Evolutionary conservation across 345 rosid genomes (phyloP), one percentile per base, ranked within the genome.

Genomic region (Iberis pinnata): DNA sequence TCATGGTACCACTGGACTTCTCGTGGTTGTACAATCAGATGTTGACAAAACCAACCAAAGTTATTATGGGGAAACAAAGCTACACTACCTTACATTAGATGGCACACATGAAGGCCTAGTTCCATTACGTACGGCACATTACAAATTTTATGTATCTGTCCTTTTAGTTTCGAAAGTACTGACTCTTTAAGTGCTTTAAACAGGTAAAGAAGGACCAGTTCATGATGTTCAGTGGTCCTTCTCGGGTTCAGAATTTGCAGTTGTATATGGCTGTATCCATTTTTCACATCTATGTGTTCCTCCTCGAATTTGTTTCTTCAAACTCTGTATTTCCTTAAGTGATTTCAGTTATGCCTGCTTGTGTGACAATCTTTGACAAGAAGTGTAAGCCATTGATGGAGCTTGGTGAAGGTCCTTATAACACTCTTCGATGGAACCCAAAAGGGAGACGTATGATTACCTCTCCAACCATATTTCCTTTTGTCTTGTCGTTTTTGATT

Each of bases 191-290:
- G 64, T 56, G 12, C 55, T 27, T 55, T 67, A 43, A n/a, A 51
- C 83, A 87, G 98, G 98, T 65, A 90, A 87, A 68, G 98, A 90
- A 64, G 98, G 98, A 41, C 98, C 98, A 18, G 61, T 90, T 72
- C 96, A 90, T 68, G 96, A 90, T 74, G 98, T 87, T 70, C 98
- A 82, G 49, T 90, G 98, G 98, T 90, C 98, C 12, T 61, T 56
- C 54, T 82, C 88, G 40, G 98, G 98, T 53, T 79, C 77, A 56
- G 84, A 90, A 67, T 90, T 90, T 73, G 96, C 96, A 53, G 96
- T 87, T 69, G 92, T 83, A 61, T 90, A 90, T 74, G 96, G 98
- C 27, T 90, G 96, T 90, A 90, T 90, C 96, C 98, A n/a, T 80
- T 77, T 61, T 45, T 22, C 51, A 37, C 35, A 3, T n/a, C n/a